phyloP scores from a whole-genome alignment of 2,329 filamentous ascomycete species.

The Moelleriella libera region DNA sequence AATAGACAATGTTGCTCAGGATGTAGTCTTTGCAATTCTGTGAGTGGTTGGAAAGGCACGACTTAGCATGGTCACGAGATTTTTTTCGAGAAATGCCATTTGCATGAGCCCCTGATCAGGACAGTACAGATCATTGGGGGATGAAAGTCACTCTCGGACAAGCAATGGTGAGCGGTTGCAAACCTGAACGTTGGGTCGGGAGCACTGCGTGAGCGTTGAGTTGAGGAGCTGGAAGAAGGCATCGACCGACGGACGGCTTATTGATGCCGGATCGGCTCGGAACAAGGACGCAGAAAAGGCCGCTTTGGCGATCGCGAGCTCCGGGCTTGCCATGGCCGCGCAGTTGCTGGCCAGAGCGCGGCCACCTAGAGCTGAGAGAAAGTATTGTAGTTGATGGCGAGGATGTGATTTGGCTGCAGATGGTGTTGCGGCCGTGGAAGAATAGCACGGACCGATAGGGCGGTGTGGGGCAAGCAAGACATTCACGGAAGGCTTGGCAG shows the following conservation, averaged over 20 bases:
- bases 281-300: slow-evolving; percentile 62
- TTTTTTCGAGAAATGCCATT: slow-evolving; percentile 1
- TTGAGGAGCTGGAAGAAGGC: slow-evolving; percentile 54
- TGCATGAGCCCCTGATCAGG: background rate
- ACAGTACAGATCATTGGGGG: background rate
- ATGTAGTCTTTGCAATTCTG: slow-evolving; percentile 86
- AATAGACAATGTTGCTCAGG: slow-evolving; percentile 55
- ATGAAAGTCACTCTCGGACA: slow-evolving; percentile 3
- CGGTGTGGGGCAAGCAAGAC: too few relatives aligned
- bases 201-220: slow-evolving; percentile 55
- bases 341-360: background rate
- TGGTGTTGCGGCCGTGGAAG: background rate
- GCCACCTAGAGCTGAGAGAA: too few relatives aligned
- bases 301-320: slow-evolving; percentile 66
- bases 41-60: slow-evolving; percentile 4
- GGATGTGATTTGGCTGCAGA: too few relatives aligned
- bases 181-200: slow-evolving; percentile 78
- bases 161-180: slow-evolving; percentile 27
- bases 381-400: too few relatives aligned
- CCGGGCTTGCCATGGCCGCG: slow-evolving; percentile 46
- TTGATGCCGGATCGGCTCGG: slow-evolving; percentile 56
- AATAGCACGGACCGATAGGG: background rate
- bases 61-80: slow-evolving; percentile 7
- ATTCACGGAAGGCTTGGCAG: too few relatives aligned
- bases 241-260: slow-evolving; percentile 55